A percentile compares a stretch with the other conserved stretches of the same genome.
These are phyloP conservation scores for Porcisia hertigi DNA, from an alignment of 208 protist species.

Conservation along the genomic window DNA sequence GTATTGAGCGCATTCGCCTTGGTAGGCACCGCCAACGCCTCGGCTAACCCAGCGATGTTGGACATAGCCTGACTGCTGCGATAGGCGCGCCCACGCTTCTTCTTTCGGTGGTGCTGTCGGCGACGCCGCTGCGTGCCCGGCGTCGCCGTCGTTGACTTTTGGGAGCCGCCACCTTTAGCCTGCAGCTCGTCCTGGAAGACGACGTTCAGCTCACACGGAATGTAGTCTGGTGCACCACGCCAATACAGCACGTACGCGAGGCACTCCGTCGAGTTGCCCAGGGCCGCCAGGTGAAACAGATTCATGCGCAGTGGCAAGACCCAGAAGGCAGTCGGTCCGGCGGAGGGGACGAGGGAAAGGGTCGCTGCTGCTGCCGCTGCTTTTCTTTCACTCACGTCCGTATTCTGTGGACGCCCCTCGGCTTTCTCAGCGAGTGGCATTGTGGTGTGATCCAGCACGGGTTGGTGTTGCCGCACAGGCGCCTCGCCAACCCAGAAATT, in stretches of 20 bases:
- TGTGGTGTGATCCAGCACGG: constrained; percentile 18
- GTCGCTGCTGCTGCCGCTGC: constrained; percentile 12
- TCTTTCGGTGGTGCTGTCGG: not conserved
- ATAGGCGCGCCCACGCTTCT: constrained; percentile 3
- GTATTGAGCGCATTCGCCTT: not conserved
- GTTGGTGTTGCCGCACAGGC: not conserved
- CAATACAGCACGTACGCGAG: constrained; percentile 41
- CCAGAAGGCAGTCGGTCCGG: constrained; percentile 17
- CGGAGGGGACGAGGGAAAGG: constrained; percentile 16
- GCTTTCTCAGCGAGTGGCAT: constrained; percentile 10
- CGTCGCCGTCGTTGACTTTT: constrained; percentile 13
- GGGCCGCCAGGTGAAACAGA: constrained; percentile 44
- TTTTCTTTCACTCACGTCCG: not conserved
- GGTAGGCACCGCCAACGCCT: not conserved
- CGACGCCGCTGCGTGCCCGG: constrained; percentile 13
- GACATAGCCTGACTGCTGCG: not conserved
- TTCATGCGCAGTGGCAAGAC: constrained; percentile 19
- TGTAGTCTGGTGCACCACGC: constrained; percentile 40
- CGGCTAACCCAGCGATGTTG: not conserved
- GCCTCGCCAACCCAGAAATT: not conserved
- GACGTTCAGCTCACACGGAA: constrained; percentile 25
- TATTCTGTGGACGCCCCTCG: not conserved
- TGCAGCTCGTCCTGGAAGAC: constrained; percentile 8
- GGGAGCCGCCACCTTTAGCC: constrained; percentile 12
- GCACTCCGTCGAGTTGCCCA: constrained; percentile 49